Percentiles rank a stretch among this genome's conserved stretches.
These are phyloP conservation scores for Crucihimalaya himalaica DNA, from an alignment of 345 rosid genomes.

Conservation along the genomic window DNA sequence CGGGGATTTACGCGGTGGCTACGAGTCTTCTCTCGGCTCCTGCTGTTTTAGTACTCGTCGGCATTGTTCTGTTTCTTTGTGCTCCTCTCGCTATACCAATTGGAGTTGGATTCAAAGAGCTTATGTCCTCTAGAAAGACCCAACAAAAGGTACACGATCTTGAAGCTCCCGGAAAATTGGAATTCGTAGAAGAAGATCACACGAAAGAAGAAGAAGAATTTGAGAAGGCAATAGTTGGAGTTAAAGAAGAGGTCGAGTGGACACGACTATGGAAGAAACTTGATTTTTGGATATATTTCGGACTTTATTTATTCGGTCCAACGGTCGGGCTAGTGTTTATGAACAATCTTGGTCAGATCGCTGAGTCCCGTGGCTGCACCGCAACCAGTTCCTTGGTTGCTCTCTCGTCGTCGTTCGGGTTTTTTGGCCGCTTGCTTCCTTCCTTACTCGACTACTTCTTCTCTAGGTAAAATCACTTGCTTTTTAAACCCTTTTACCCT, in stretches of 20 bases:
- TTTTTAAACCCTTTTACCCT: not conserved
- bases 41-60: slow-evolving; percentile 43
- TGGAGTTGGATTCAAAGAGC: slow-evolving; percentile 23
- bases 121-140: not conserved
- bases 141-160: slow-evolving; percentile 40
- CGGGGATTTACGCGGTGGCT: slow-evolving; percentile 66
- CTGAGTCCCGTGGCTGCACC: slow-evolving; percentile 71
- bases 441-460: slow-evolving; percentile 65
- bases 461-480: slow-evolving; percentile 51
- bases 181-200: slow-evolving; percentile 23
- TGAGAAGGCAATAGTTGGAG: slow-evolving; percentile 26
- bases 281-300: slow-evolving; percentile 79
- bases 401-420: slow-evolving; percentile 76
- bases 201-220: slow-evolving; percentile 23
- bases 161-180: slow-evolving; percentile 27
- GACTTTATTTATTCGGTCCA: slow-evolving; percentile 75
- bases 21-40: slow-evolving; percentile 53
- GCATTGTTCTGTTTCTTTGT: slow-evolving; percentile 49
- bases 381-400: slow-evolving; percentile 62
- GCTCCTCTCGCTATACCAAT: slow-evolving; percentile 58
- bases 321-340: slow-evolving; percentile 75
- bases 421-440: slow-evolving; percentile 92
- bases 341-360: slow-evolving; percentile 91
- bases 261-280: slow-evolving; percentile 56
- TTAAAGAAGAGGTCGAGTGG: slow-evolving; percentile 68